Evolutionary conservation across 345 rosid species (phyloP), one percentile per base, ranked within the genome.

Genomic region (Populus deltoides): DNA sequence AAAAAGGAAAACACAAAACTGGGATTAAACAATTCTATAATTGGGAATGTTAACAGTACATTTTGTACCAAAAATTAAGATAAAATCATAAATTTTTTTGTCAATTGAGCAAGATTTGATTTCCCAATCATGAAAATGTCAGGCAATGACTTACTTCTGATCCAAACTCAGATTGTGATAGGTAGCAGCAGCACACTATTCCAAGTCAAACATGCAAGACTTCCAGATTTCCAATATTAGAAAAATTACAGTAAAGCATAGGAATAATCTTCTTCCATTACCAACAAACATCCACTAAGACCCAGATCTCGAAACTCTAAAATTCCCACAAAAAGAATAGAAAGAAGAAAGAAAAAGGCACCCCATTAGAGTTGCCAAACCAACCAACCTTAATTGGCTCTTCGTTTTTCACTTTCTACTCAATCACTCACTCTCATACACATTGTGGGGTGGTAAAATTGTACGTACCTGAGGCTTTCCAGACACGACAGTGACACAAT

Each of bases 401-500:
- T 25, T 71, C 33, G 41, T 69, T 20, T 39, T 69, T 11, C 4
- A 4, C 35, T 18, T 29, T 17, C 35, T 16, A 7, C 27, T 39
- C 70, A 62, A 65, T 33, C 62, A 78, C 66, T 33, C 62, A 74
- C 66, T 47, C 65, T 47, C 25, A 71, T 8, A 65, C 66, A 67
- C 70, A 67, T 63, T 29, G 79, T 38, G 24, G 5, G 8, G n/a
- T 6, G 61, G 47, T 39, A 51, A 13, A 29, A 39, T 49, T 47
- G 78, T 66, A 68, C 75, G 84, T 83, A 94, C 99, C 99, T 97
- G 99, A 38, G 98, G 97, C 91, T 97, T 94, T 76, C 97, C 98
- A 7, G 92, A 41, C 38, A 90, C 85, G 67, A 94, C 93, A 79
- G 93, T 84, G 86, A 97, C 97, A 67, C 99, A 97, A 82, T 97